Evolutionary conservation across 345 rosid species (phyloP).

Genomic region (Rhizophora apiculata): DNA sequence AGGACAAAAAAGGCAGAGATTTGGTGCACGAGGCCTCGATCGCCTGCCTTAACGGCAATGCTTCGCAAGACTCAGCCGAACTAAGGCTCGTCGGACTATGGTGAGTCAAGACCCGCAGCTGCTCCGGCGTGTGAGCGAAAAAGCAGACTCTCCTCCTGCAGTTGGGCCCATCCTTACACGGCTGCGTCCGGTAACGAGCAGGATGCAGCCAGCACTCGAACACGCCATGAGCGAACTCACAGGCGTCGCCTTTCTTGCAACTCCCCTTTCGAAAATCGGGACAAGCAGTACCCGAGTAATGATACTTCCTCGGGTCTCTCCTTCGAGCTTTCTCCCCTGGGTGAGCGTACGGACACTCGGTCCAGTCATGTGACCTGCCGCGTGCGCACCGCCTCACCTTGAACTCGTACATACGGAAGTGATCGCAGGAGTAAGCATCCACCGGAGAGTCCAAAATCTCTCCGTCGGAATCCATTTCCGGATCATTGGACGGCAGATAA

Average conservation of each 20-base stretch:
- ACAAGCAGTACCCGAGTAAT: slow-evolving; percentile 80
- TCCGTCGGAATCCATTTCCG: slow-evolving; percentile 48
- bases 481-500: slow-evolving; percentile 53
- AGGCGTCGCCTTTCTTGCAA: slow-evolving; percentile 70
- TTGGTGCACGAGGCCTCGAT: slow-evolving; percentile 23
- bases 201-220: slow-evolving; percentile 99
- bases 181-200: slow-evolving; percentile 79
- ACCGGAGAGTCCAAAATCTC: slow-evolving; percentile 41
- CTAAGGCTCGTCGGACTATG: slow-evolving; percentile 50
- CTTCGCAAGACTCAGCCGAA: slow-evolving; percentile 42
- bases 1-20: slow-evolving; percentile 43
- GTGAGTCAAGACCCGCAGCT: slow-evolving; percentile 54
- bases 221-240: slow-evolving; percentile 92
- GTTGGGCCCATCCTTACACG: slow-evolving; percentile 76
- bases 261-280: slow-evolving; percentile 76
- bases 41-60: slow-evolving; percentile 34
- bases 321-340: slow-evolving; percentile 92
- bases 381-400: slow-evolving; percentile 80
- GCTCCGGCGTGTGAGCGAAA: slow-evolving; percentile 91
- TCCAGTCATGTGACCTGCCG: slow-evolving; percentile 92
- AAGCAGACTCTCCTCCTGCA: slow-evolving; percentile 82
- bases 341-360: slow-evolving; percentile 95
- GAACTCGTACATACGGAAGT: slow-evolving; percentile 90
- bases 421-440: slow-evolving; percentile 77
- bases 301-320: slow-evolving; percentile 74